Evolutionary conservation across 352 stramenopile species (phyloP), one percentile per base, ranked within the genome.

Genomic region (Phytophthora cactorum): DNA sequence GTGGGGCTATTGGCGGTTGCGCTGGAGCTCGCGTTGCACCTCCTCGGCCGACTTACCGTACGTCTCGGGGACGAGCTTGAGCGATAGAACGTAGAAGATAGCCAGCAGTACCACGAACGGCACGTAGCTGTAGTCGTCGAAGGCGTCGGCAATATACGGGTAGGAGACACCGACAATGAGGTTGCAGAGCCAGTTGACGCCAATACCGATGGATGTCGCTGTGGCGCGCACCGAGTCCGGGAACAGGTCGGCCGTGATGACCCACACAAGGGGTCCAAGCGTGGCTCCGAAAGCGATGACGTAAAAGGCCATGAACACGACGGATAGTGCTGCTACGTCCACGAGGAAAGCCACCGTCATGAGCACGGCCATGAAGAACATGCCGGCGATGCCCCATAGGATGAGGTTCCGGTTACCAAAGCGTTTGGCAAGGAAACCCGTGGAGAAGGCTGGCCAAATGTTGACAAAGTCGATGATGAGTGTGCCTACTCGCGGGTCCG

Each of bases 321-420:
- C 70, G 41, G 79, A 81, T 12, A 85, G 53, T 50, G 31, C 52
- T 36, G 69, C 70, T 32, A 79, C 32, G 34, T 81, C 59, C 43
- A 72, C 61, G 28, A 81, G 51, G 44, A 86, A 75, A 44, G 78
- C 70, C 31, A 91, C 56, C 5, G 78, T 86, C 59, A 89, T 78
- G 36, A 71, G 72, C 25, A 85, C 59, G 7, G 80, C 64, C 29
- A 71, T 77, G 28, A 89, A 29, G 8, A 84, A n/a, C 80, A 91
- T 91, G 25, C 64, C 52, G 6, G 54, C 59, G n/a, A 76, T 65
- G 17, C 78, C 78, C n/a, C 51, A 50, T n/a, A 89, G 66, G 7
- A 91, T 71, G 74, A 91, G 80, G 49, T 55, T 82, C 57, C 81
- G 81, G 50, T 81, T 86, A 32, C 70, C 70, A 43, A 89, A 88